Base-by-base conservation (phyloP, 805 yeast species). In the Wickerhamomyces alni region DNA sequence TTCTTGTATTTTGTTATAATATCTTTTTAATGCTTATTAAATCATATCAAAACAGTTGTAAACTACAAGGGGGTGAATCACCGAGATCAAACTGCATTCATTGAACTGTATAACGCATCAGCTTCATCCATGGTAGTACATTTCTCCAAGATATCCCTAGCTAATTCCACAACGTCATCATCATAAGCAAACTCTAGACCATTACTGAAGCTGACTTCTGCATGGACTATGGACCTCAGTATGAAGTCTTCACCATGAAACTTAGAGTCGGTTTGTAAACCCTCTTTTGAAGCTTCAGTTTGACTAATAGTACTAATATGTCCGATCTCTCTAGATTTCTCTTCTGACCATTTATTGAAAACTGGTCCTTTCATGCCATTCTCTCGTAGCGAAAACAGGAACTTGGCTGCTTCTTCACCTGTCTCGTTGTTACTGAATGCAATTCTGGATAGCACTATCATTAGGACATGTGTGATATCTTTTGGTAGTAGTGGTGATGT, bases 71-170 rank as follows among this genome's bases (percentile, higher is more conserved):
- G 9, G 11, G 12, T 25, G 12, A 12, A 25, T 9, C 17, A 8
- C 9, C 17, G n/a, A 15, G 8, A n/a, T 15, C 13, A 27, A 7
- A 11, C 17, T 9, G 30, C 25, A 35, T 41, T 44, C 77, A 86
- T 82, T 42, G 85, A 77, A 42, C 73, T 63, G 55, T 77, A 85
- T 45, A 87, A 62, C 38, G 77, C 75, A 58, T 87, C 95, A 1
- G 87, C 87, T 49, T 85, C 94, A 46, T 83, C 88, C 51, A 80
- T 80, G 4, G 87, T 82, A 10, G 80, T 73, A 43, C 80, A 77
- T 21, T 72, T 69, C 42, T 80, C 87, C 39, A 87, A 63, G 16
- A 87, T 72, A 45, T 80, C 85, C 45, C 87, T 67, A 0, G 94
- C 81, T 52, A 81, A 63, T 45, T 80, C 87, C 29, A 82, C 75